These are phyloP conservation scores for Annulohypoxylon maeteangense DNA, from an alignment of 495 filamentous ascomycete genomes.

Conservation along the genomic window DNA sequence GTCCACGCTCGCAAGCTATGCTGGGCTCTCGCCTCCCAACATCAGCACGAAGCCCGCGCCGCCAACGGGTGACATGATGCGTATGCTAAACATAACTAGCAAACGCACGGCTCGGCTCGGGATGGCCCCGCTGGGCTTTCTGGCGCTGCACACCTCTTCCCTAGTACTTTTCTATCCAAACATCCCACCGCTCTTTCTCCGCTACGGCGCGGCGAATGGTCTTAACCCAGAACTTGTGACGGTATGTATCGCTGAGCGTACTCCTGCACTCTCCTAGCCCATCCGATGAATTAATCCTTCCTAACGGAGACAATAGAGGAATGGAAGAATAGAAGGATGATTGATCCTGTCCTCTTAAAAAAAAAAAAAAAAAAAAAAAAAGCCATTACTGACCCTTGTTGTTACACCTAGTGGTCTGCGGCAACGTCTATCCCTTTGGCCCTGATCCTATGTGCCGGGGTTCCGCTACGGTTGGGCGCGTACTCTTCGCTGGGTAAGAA, in stretches of 20 bases:
- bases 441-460: constrained; percentile 47
- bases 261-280: neutral
- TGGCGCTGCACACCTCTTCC: constrained; percentile 24
- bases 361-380: too few species aligned
- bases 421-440: constrained; percentile 39
- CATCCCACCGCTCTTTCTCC: constrained; percentile 41
- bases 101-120: constrained; percentile 5
- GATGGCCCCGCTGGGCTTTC: constrained; percentile 21
- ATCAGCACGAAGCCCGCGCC: constrained; percentile 19
- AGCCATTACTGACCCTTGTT: neutral
- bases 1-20: constrained; percentile 30
- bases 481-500: constrained; percentile 55
- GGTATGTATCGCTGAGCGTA: neutral
- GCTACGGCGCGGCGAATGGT: constrained; percentile 37
- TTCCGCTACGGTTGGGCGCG: constrained; percentile 49
- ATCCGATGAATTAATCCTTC: neutral
- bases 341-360: too few species aligned
- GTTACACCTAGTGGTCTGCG: constrained; percentile 40
- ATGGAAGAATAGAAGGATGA: too few species aligned
- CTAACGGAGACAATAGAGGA: too few species aligned
- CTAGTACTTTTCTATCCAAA: constrained; percentile 46
- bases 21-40: constrained; percentile 35
- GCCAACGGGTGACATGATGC: constrained; percentile 37
- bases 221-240: constrained; percentile 48
- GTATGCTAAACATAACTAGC: constrained; percentile 20